Conservation (phyloP, 768 basidiomycete genomes). For the Roridomyces roridus region DNA sequence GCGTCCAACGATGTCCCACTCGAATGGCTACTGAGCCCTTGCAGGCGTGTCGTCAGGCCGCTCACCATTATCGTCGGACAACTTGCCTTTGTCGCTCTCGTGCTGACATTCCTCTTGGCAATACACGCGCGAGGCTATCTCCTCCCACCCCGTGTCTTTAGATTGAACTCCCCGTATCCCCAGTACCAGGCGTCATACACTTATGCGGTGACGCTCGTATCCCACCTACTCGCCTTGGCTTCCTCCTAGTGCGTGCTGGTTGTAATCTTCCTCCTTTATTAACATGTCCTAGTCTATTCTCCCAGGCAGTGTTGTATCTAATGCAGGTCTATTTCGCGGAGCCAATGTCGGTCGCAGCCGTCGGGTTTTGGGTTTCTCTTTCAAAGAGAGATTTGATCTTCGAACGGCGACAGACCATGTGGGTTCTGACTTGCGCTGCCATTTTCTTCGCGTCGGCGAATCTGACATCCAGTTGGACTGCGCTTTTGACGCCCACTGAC, state of each 20-base stretch:
- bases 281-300: slow-evolving; percentile 15
- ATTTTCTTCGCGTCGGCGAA: not conserved
- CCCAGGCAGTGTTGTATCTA: slow-evolving; percentile 6
- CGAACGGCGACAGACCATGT: not conserved
- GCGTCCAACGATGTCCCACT: too few species aligned
- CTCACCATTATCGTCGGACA: too few species aligned
- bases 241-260: not conserved
- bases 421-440: not conserved
- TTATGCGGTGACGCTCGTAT: slow-evolving; percentile 2
- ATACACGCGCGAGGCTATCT: too few species aligned
- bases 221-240: slow-evolving; percentile 1
- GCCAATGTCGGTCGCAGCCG: not conserved
- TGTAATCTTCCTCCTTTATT: not conserved
- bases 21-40: too few species aligned
- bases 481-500: slow-evolving; percentile 6
- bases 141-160: too few species aligned
- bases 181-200: slow-evolving; percentile 7
- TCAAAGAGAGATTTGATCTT: not conserved
- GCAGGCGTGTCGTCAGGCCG: too few species aligned
- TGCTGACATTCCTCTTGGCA: too few species aligned
- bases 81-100: too few species aligned
- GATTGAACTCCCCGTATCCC: too few species aligned
- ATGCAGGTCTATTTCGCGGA: slow-evolving; percentile 1
- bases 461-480: slow-evolving; percentile 13
- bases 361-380: slow-evolving; percentile 1